phyloP scores from a whole-genome alignment of 2,329 filamentous ascomycete species.

The Arthrobotrys conoides region DNA sequence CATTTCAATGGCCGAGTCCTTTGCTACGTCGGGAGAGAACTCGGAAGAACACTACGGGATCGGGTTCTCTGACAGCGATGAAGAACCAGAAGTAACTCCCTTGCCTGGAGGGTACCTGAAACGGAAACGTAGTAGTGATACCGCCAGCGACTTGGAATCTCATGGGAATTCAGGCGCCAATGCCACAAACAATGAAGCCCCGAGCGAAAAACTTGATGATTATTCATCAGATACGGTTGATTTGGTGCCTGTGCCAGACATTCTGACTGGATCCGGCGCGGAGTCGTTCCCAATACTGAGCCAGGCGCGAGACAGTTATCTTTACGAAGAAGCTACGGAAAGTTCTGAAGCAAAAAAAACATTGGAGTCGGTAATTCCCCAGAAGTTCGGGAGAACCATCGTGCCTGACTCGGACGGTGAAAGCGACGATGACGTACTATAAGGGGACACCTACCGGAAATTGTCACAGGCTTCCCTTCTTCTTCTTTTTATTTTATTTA shows the following conservation, averaged over 20 bases:
- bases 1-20: constrained; percentile 57
- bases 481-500: too few relatives aligned
- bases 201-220: constrained; percentile 4
- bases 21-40: constrained; percentile 40
- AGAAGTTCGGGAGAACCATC: constrained; percentile 50
- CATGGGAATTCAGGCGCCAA: not conserved
- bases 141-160: constrained; percentile 1
- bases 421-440: constrained; percentile 60
- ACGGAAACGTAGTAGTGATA: constrained; percentile 53
- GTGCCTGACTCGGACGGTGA: constrained; percentile 59
- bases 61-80: constrained; percentile 42
- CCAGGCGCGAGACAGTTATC: constrained; percentile 34
- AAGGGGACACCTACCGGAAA: constrained; percentile 1
- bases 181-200: not conserved
- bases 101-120: constrained; percentile 40
- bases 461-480: too few relatives aligned
- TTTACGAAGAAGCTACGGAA: constrained; percentile 12
- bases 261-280: constrained; percentile 22
- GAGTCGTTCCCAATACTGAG: constrained; percentile 34
- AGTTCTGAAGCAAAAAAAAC: constrained; percentile 9
- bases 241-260: constrained; percentile 36
- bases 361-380: constrained; percentile 47
- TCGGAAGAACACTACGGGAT: constrained; percentile 51
- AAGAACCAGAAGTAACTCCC: constrained; percentile 24
- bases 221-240: constrained; percentile 56